These are phyloP conservation scores for Fusarium equiseti DNA, from an alignment of 2,329 filamentous ascomycete genomes.

Conservation along the genomic window DNA sequence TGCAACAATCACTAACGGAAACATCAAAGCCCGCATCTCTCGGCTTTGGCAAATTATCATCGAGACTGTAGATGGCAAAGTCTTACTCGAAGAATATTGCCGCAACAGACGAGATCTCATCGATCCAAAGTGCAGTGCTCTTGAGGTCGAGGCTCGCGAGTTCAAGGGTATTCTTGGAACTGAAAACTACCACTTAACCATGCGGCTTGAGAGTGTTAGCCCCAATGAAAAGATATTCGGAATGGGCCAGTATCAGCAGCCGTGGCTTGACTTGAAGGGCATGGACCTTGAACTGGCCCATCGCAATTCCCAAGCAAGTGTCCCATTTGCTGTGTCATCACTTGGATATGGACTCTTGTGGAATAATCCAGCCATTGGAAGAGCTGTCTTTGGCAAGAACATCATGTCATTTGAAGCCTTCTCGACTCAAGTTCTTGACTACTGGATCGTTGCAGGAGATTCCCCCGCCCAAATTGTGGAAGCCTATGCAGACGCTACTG, in stretches of 20 bases:
- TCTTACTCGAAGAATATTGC: constrained; percentile 51
- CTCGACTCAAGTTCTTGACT: constrained; percentile 69
- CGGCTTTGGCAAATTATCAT: constrained; percentile 50
- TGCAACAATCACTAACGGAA: constrained; percentile 45
- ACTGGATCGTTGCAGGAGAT: constrained; percentile 72
- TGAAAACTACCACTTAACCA: constrained; percentile 66
- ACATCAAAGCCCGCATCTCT: constrained; percentile 48
- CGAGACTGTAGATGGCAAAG: constrained; percentile 43
- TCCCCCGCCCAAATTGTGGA: constrained; percentile 67
- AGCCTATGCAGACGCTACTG: constrained; percentile 67
- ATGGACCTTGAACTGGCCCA: constrained; percentile 73
- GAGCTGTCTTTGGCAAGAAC: constrained; percentile 71
- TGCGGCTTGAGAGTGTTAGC: constrained; percentile 68
- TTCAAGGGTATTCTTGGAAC: constrained; percentile 64
- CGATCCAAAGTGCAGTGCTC: constrained; percentile 70
- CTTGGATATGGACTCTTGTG: constrained; percentile 73
- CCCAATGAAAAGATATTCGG: constrained; percentile 72
- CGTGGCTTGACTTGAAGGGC: constrained; percentile 72
- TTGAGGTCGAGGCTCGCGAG: constrained; percentile 69
- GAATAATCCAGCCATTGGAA: constrained; percentile 74
- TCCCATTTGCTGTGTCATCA: constrained; percentile 72
- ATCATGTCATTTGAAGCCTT: constrained; percentile 71
- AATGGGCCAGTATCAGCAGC: constrained; percentile 78
- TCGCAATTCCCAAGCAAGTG: constrained; percentile 73
- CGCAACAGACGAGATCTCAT: constrained; percentile 55